phyloP scores from a whole-genome alignment of 202 grass and related monocot species.

The Miscanthus sacchariflorus region DNA sequence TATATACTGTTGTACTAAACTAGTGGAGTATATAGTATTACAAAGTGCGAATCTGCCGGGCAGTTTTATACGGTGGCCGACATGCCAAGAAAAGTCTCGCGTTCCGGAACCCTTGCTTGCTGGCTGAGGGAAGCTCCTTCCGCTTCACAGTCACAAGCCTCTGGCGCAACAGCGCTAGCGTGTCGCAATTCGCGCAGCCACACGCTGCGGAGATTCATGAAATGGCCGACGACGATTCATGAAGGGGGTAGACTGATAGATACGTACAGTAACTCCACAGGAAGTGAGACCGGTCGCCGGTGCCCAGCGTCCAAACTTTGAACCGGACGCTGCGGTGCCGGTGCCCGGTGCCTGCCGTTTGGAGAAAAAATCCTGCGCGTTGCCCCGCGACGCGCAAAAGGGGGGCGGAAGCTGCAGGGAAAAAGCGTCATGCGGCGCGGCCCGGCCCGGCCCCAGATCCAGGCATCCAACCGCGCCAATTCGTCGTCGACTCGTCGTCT shows the following conservation, averaged over 20 bases:
- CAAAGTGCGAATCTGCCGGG: not conserved
- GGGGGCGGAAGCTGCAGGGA: conserved; percentile 31
- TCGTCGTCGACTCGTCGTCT: not conserved
- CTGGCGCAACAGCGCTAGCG: not conserved
- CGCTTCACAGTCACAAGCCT: not conserved
- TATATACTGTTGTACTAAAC: not conserved
- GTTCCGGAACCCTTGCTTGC: conserved; percentile 45
- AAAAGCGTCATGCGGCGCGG: conserved; percentile 12
- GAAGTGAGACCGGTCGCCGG: conserved; percentile 31
- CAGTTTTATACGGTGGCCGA: conserved; percentile 1
- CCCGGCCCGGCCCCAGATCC: not conserved
- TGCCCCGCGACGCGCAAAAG: conserved; percentile 5
- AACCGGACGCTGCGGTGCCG: not conserved
- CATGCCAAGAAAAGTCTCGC: conserved; percentile 29
- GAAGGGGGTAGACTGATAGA: too few species aligned
- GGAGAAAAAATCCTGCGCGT: conserved; percentile 20
- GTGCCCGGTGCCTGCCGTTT: not conserved
- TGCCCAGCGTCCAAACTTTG: conserved; percentile 7
- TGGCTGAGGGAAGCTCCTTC: conserved; percentile 4
- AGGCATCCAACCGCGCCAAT: conserved; percentile 7
- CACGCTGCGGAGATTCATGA: not conserved
- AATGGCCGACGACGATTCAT: not conserved
- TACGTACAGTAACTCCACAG: not conserved
- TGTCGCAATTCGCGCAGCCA: not conserved
- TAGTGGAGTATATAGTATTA: too few species aligned